Percentiles rank a stretch among this genome's conserved stretches.
These are phyloP conservation scores for Rhytidiadelphus loreus DNA, from an alignment of 225 moss, liverwort and hornwort genomes.

Conservation along the genomic window DNA sequence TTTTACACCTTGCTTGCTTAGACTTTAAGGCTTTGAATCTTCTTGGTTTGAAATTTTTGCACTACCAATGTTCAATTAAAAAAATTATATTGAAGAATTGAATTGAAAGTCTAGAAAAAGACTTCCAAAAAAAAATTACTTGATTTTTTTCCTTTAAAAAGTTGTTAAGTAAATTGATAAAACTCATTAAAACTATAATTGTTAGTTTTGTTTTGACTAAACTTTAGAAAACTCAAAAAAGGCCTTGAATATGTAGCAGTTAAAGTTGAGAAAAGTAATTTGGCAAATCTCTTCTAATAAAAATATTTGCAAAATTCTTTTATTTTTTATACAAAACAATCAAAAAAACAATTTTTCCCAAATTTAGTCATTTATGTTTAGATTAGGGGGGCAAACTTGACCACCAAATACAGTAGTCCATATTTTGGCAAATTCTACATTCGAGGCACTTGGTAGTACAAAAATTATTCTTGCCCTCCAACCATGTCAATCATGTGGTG, in stretches of 20 bases:
- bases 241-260: neutral
- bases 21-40: neutral
- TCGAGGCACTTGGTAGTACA: neutral
- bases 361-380: neutral
- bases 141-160: neutral
- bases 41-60: neutral
- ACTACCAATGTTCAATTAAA: neutral
- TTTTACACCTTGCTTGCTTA: too few species aligned
- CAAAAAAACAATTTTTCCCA: rapidly evolving
- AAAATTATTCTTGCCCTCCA: neutral
- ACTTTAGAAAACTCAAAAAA: too few species aligned
- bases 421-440: neutral
- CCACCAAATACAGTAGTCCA: rapidly evolving
- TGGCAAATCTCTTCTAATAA: rapidly evolving
- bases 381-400: rapidly evolving
- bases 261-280: neutral
- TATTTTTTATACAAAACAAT: neutral
- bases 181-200: neutral
- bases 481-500: neutral
- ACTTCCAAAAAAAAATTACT: too few species aligned
- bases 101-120: neutral
- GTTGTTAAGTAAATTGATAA: neutral
- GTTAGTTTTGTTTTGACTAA: neutral
- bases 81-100: neutral
- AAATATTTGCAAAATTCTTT: neutral